These are phyloP conservation scores for Penicillium hordei DNA, from an alignment of 2,329 filamentous ascomycete species.

Conservation along the genomic window DNA sequence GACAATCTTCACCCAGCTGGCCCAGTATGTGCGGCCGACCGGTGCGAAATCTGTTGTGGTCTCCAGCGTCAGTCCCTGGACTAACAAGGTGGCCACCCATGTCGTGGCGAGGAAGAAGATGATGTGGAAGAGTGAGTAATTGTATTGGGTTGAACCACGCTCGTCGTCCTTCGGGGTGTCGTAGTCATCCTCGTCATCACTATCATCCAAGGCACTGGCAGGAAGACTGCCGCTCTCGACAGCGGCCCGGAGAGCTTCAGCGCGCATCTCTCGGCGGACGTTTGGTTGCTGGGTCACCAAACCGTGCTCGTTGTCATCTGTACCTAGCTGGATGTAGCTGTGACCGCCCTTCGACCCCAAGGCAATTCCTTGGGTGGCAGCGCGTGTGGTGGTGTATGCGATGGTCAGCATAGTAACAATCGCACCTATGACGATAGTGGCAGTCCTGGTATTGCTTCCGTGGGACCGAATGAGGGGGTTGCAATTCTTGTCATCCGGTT, in stretches of 20 bases:
- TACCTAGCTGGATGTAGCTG: conserved; percentile 60
- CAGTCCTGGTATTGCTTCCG: conserved; percentile 70
- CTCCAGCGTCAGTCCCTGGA: conserved; percentile 71
- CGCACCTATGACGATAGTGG: conserved; percentile 86
- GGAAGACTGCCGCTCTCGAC: conserved; percentile 91
- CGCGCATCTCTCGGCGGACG: conserved; percentile 83
- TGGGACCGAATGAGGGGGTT: conserved; percentile 85
- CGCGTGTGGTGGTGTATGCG: conserved; percentile 94
- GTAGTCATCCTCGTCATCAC: conserved; percentile 63
- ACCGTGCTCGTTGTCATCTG: conserved; percentile 76
- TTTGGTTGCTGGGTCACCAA: conserved; percentile 83
- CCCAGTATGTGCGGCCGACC: conserved; percentile 92
- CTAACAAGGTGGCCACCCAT: conserved; percentile 91
- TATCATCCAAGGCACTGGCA: conserved; percentile 79
- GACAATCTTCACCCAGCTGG: conserved; percentile 98
- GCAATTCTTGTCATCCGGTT: conserved; percentile 90
- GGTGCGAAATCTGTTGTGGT: conserved; percentile 75
- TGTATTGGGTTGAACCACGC: conserved; percentile 86
- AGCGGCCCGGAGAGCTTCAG: conserved; percentile 83
- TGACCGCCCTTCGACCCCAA: conserved; percentile 52
- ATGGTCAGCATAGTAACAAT: conserved; percentile 96
- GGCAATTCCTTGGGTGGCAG: conserved; percentile 78
- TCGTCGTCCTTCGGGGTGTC: conserved; percentile 79
- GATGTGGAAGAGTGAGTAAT: conserved; percentile 91
- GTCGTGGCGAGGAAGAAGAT: conserved; percentile 96